phyloP scores from a whole-genome alignment of 2,329 filamentous ascomycete species.

The Penicillium sp. region DNA sequence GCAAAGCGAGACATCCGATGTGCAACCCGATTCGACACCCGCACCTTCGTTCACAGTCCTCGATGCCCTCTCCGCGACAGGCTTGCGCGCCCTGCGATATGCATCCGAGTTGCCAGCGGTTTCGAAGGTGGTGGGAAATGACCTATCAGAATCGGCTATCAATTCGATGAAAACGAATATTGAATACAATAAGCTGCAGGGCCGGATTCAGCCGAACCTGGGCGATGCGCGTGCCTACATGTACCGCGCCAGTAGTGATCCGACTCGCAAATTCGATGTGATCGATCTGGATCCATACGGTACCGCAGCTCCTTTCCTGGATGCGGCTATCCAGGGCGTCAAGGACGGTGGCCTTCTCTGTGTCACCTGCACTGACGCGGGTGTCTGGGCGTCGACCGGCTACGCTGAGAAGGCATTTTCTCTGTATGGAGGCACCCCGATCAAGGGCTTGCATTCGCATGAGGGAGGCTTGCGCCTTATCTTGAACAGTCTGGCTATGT shows the following conservation, averaged over 20 bases:
- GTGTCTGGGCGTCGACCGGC: constrained; percentile 89
- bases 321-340: constrained; percentile 83
- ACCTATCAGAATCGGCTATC: constrained; percentile 76
- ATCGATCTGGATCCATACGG: constrained; percentile 97
- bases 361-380: constrained; percentile 94
- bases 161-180: constrained; percentile 83
- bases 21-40: constrained; percentile 34
- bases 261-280: constrained; percentile 73
- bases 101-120: constrained; percentile 85
- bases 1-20: constrained; percentile 5
- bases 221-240: constrained; percentile 89
- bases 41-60: constrained; percentile 73
- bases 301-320: constrained; percentile 87
- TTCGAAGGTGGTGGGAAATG: constrained; percentile 84
- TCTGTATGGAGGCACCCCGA: constrained; percentile 85
- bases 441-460: constrained; percentile 83
- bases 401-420: constrained; percentile 94
- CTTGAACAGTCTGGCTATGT: constrained; percentile 75
- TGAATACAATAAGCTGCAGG: constrained; percentile 73
- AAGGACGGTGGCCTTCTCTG: constrained; percentile 88
- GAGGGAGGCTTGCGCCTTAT: constrained; percentile 88
- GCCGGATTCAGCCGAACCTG: constrained; percentile 71
- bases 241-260: constrained; percentile 64
- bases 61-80: constrained; percentile 91
- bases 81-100: constrained; percentile 86